A percentile compares a stretch with the other conserved stretches of the same genome.
phyloP scores from a whole-genome alignment of 2,329 filamentous ascomycete genomes.

The Fusarium compactum region DNA sequence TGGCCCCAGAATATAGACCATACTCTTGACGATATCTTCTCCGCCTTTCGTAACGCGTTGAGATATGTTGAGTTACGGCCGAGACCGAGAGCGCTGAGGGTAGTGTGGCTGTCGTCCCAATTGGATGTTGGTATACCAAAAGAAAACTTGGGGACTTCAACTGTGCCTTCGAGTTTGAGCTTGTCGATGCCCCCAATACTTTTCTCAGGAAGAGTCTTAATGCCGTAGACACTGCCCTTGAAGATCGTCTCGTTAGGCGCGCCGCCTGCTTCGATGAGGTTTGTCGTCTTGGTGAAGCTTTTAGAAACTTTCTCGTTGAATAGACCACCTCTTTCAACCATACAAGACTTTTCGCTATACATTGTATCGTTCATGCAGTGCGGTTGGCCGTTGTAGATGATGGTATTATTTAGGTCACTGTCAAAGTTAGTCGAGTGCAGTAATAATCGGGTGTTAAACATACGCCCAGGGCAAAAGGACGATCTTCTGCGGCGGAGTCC shows the following conservation, averaged over 20 bases:
- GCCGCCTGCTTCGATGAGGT: slow-evolving; percentile 38
- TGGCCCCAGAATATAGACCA: slow-evolving; percentile 55
- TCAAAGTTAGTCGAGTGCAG: neutral
- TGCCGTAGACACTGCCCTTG: slow-evolving; percentile 37
- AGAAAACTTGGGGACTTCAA: slow-evolving; percentile 22
- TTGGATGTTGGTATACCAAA: slow-evolving; percentile 45
- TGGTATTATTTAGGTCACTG: slow-evolving; percentile 54
- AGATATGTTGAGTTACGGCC: slow-evolving; percentile 51
- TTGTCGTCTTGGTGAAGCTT: slow-evolving; percentile 20
- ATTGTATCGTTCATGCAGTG: slow-evolving; percentile 47
- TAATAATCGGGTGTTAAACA: slow-evolving; percentile 1
- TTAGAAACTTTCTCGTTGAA: slow-evolving; percentile 36
- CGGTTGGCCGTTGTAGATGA: slow-evolving; percentile 48
- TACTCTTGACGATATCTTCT: slow-evolving; percentile 46
- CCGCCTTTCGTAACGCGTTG: slow-evolving; percentile 39
- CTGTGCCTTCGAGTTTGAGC: slow-evolving; percentile 11
- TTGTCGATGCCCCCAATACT: slow-evolving; percentile 44
- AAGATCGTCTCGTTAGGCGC: slow-evolving; percentile 20
- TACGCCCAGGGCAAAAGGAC: slow-evolving; percentile 51
- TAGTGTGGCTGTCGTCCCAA: slow-evolving; percentile 48
- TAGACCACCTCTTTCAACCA: slow-evolving; percentile 38
- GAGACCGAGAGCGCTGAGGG: slow-evolving; percentile 47
- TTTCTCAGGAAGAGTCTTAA: slow-evolving; percentile 39
- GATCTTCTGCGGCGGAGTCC: slow-evolving; percentile 46
- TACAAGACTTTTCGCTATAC: slow-evolving; percentile 48